A percentile compares a stretch with the other conserved stretches of the same genome.
These are phyloP conservation scores for Yamadazyma sp. DNA, from an alignment of 1,139 yeast species.

Conservation along the genomic window DNA sequence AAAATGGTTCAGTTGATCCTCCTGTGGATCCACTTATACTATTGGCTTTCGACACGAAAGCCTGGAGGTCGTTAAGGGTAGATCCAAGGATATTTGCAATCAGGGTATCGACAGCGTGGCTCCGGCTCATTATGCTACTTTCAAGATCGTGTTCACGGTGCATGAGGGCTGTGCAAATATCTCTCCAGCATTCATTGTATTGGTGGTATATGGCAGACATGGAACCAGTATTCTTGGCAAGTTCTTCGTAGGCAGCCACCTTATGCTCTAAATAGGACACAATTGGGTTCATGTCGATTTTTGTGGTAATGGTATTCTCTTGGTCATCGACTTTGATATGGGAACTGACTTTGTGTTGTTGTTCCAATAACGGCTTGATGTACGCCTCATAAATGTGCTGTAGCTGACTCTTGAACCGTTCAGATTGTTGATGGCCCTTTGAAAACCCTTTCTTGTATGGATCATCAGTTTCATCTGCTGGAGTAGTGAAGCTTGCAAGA, in stretches of 20 bases:
- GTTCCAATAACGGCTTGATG: slow-evolving; percentile 15
- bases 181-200: slow-evolving; percentile 37
- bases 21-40: background rate
- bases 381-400: slow-evolving; percentile 13
- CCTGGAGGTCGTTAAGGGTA: slow-evolving; percentile 9
- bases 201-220: slow-evolving; percentile 32
- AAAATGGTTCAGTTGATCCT: background rate
- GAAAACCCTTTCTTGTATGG: slow-evolving; percentile 39
- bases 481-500: background rate
- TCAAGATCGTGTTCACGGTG: slow-evolving; percentile 28
- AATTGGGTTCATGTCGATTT: slow-evolving; percentile 38
- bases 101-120: slow-evolving; percentile 6
- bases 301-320: slow-evolving; percentile 32
- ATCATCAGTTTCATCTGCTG: slow-evolving; percentile 5
- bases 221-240: slow-evolving; percentile 25
- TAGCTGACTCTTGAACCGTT: slow-evolving; percentile 23
- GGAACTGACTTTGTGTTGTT: slow-evolving; percentile 1
- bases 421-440: slow-evolving; percentile 33
- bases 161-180: slow-evolving; percentile 29
- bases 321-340: slow-evolving; percentile 28
- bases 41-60: background rate
- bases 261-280: slow-evolving; percentile 28
- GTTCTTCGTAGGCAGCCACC: slow-evolving; percentile 28
- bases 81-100: slow-evolving; percentile 9
- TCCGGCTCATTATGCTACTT: slow-evolving; percentile 8